A percentile compares a stretch with the other conserved stretches of the same genome.
Evolutionary conservation across 331 rosid species (phyloP).

Genomic region (Prunus yedoensis): DNA sequence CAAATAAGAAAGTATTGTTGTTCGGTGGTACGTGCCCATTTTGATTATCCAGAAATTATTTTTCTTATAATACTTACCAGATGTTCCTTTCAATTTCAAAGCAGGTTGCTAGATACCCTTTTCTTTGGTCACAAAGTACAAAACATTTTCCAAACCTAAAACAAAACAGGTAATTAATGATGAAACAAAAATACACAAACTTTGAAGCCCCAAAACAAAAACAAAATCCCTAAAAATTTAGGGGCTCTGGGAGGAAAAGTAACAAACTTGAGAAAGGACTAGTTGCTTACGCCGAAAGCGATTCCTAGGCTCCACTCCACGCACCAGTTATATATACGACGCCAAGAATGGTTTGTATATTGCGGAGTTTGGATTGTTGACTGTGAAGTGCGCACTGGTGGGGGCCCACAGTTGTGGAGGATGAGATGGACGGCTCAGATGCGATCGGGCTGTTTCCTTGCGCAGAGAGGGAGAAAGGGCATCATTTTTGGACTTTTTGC

Average conservation of each 20-base stretch:
- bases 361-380: neutral
- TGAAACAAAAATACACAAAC: neutral
- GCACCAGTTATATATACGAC: neutral
- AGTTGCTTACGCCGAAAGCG: conserved; percentile 14
- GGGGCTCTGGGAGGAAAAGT: neutral
- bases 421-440: neutral
- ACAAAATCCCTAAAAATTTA: neutral
- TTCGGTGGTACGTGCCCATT: neutral
- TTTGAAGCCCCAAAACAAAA: neutral
- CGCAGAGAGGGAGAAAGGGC: neutral
- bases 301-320: neutral
- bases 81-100: neutral
- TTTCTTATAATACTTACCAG: neutral
- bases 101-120: neutral
- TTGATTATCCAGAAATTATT: neutral
- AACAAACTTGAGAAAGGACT: neutral
- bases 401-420: neutral
- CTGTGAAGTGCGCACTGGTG: neutral
- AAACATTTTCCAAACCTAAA: neutral
- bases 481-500: conserved; percentile 14
- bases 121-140: neutral
- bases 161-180: neutral
- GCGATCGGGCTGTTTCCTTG: neutral
- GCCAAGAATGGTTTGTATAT: neutral
- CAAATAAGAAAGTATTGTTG: neutral